Conservation (phyloP, 352 stramenopile species). For the Globisporangium iwayamae region DNA sequence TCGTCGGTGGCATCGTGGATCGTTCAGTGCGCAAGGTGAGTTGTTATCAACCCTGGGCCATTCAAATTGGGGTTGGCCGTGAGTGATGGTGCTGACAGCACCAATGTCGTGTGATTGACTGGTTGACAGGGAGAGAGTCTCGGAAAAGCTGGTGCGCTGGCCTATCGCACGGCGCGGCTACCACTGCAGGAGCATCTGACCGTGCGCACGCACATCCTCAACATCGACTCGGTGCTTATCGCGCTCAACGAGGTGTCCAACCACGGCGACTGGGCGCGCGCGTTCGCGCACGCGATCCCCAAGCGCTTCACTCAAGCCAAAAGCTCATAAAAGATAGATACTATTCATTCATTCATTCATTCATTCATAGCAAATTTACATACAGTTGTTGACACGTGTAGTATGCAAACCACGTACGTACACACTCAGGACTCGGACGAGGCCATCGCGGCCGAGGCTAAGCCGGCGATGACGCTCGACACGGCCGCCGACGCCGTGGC, state of each 20-base stretch:
- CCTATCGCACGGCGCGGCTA: constrained; percentile 41
- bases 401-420: not conserved
- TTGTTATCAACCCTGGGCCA: not conserved
- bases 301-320: constrained; percentile 39
- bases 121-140: constrained; percentile 37
- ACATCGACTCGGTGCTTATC: constrained; percentile 77
- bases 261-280: constrained; percentile 55
- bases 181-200: constrained; percentile 62
- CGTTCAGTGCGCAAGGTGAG: constrained; percentile 73
- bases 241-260: constrained; percentile 71
- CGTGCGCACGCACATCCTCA: constrained; percentile 66
- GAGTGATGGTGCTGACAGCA: not conserved
- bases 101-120: not conserved
- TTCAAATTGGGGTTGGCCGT: not conserved
- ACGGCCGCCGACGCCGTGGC: constrained; percentile 49
- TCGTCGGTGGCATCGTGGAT: constrained; percentile 84
- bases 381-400: not conserved
- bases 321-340: not conserved
- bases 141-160: constrained; percentile 29
- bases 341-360: not conserved
- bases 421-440: constrained; percentile 14
- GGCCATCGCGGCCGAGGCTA: constrained; percentile 23
- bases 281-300: constrained; percentile 55
- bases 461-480: constrained; percentile 59
- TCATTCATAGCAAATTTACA: not conserved